Evolutionary conservation across 2,329 filamentous ascomycete species (phyloP).

Genomic region (Xylariaceae sp.): DNA sequence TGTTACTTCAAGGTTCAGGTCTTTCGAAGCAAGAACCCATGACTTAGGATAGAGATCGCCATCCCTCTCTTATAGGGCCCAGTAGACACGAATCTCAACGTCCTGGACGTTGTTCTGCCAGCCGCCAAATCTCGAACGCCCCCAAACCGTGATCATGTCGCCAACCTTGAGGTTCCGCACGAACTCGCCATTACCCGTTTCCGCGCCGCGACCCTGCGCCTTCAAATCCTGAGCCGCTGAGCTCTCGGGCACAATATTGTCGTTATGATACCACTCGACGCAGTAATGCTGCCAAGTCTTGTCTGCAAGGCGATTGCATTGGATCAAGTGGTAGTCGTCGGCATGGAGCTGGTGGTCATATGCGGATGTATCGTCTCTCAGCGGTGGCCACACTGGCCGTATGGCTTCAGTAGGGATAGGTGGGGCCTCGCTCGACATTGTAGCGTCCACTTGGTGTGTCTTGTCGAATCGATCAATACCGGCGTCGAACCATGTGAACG

Average conservation of each 20-base stretch:
- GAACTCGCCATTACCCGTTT: conserved; percentile 50
- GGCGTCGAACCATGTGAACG: conserved; percentile 62
- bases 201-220: conserved; percentile 43
- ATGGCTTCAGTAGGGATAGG: conserved; percentile 23
- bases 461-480: conserved; percentile 53
- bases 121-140: conserved; percentile 48
- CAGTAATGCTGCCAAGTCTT: conserved; percentile 34
- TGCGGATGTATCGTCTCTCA: conserved; percentile 14
- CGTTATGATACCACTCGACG: conserved; percentile 50
- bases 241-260: conserved; percentile 42
- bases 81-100: conserved; percentile 54
- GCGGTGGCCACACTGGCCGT: conserved; percentile 24
- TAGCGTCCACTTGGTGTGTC: conserved; percentile 12
- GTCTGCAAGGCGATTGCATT: conserved; percentile 40
- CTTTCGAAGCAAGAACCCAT: too few species aligned
- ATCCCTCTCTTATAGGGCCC: conserved; percentile 40
- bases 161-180: conserved; percentile 53
- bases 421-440: background rate
- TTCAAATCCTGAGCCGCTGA: conserved; percentile 34
- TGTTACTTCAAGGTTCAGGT: too few species aligned
- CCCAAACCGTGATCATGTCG: conserved; percentile 60
- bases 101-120: conserved; percentile 51
- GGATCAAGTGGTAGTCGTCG: conserved; percentile 38
- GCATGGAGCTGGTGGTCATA: conserved; percentile 36
- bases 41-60: too few species aligned